phyloP scores from a whole-genome alignment of 2,329 filamentous ascomycete genomes.

The Elsinoe ampelina region DNA sequence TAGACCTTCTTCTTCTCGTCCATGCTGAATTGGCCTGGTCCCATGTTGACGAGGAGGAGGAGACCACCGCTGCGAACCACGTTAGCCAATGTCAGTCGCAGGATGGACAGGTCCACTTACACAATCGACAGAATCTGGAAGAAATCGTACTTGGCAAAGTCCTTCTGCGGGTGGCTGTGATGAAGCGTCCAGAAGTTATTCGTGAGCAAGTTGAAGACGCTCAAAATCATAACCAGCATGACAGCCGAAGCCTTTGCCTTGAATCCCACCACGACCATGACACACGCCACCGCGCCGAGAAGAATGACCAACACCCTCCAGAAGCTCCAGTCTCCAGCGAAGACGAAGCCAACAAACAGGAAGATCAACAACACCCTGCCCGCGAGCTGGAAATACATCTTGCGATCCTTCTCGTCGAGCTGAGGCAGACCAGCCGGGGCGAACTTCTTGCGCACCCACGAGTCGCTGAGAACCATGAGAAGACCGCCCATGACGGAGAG shows the following conservation, averaged over 20 bases:
- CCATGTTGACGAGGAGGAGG: conserved; percentile 94
- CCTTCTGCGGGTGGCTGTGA: conserved; percentile 96
- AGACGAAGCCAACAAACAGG: conserved; percentile 93
- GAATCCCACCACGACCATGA: conserved; percentile 99
- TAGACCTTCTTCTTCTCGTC: conserved; percentile 99
- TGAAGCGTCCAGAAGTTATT: conserved; percentile 99
- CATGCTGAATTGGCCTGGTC: conserved; percentile 92
- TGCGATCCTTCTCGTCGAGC: conserved; percentile 97
- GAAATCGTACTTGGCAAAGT: conserved; percentile 99
- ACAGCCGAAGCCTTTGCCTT: conserved; percentile 99
- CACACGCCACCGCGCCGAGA: conserved; percentile 78
- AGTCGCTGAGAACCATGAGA: conserved; percentile 96
- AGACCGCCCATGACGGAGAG: conserved; percentile 94
- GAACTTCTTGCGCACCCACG: conserved; percentile 95
- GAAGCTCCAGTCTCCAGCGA: conserved; percentile 85
- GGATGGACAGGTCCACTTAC: conserved; percentile 37
- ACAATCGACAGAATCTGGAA: conserved; percentile 99
- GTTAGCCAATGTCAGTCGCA: conserved; percentile 14
- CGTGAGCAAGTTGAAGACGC: conserved; percentile 90
- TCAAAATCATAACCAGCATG: conserved; percentile 87
- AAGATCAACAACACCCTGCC: conserved; percentile 94
- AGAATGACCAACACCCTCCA: conserved; percentile 78
- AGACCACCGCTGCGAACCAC: conserved; percentile 60
- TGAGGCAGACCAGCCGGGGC: conserved; percentile 88
- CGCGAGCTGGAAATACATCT: conserved; percentile 99